Evolutionary conservation across 2,329 filamentous ascomycete genomes (phyloP), one percentile per base, ranked within the genome.

Genomic region (Monilinia fructicola): DNA sequence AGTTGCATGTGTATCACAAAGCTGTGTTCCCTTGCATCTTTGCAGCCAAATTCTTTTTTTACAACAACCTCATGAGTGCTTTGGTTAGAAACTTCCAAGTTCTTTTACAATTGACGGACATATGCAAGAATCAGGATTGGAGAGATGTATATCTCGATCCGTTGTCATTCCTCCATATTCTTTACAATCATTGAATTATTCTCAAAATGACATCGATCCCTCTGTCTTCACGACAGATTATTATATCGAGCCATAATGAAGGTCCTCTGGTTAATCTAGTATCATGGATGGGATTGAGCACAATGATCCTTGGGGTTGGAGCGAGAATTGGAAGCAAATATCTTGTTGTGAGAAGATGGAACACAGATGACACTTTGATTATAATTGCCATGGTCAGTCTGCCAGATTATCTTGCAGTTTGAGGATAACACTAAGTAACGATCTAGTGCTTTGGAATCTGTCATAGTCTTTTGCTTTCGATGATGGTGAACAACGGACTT

Each of bases 181-280:
- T 50, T 58, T n/a, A 26, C 23, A 38, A 42, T 54, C 50, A 31
- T 48, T 66, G 16, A 11, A 53, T 46, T 38, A 31, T 54, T 66
- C 28, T 50, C 18, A 66, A 42, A 50, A 62, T 63, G 56, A 18
- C 14, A 50, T 42, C 63, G 26, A 55, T 14, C 40, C 28, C 38
- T 26, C 21, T 54, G n/a, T 63, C 26, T 16, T 38, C 64, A 42
- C 46, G 56, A 12, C 48, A 66, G 52, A 74, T 78, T 66, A 74
- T 77, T 28, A 75, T 80, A n/a, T 78, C 78, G 60, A 73, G 76
- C 26, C 69, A 71, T 42, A 78, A 80, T 67, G 77, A 79, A 71
- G 77, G 77, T 14, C 78, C 77, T 14, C 74, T 75, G 69, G 72
- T 80, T 14, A 77, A 79, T 23, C 77, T 80, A 46, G 74, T 75